Percentiles rank a stretch among this genome's conserved stretches.
Evolutionary conservation across 768 basidiomycete species (phyloP).

Genomic region (Mycena epipterygia): DNA sequence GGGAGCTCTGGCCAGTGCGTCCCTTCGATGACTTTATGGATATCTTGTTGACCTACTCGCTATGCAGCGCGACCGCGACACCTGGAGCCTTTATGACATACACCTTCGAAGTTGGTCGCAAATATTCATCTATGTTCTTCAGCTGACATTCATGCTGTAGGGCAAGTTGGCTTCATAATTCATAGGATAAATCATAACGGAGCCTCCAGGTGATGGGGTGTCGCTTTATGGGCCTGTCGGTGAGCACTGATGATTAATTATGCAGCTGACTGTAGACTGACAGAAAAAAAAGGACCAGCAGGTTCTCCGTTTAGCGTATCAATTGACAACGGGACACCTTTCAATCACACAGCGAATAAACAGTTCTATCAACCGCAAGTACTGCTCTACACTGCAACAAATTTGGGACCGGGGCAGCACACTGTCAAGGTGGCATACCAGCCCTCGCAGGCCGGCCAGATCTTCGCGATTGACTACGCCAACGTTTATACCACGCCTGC

Average conservation of each 20-base stretch:
- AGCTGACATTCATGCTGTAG: conserved; percentile 22
- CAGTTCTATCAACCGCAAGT: conserved; percentile 43
- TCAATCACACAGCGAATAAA: conserved; percentile 40
- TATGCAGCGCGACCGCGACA: conserved; percentile 48
- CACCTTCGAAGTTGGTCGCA: conserved; percentile 53
- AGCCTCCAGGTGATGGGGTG: conserved; percentile 56
- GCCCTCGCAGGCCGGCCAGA: conserved; percentile 33
- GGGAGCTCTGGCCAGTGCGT: conserved; percentile 61
- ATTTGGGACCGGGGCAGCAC: conserved; percentile 39
- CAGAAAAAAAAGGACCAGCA: conserved; percentile 39
- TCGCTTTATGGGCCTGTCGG: conserved; percentile 59
- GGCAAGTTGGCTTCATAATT: conserved; percentile 24
- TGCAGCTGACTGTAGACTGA: not conserved
- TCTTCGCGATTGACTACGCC: conserved; percentile 49
- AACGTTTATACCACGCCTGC: conserved; percentile 45
- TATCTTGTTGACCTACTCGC: not conserved
- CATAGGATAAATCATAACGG: conserved; percentile 22
- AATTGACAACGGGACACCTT: conserved; percentile 47
- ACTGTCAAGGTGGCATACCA: conserved; percentile 31
- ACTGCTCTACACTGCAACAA: conserved; percentile 24
- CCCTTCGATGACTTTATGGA: not conserved
- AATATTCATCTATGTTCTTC: not conserved
- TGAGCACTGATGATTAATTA: not conserved
- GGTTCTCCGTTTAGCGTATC: conserved; percentile 51
- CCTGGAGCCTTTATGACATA: conserved; percentile 49